These are phyloP conservation scores for Suhomyces terraborum DNA, from an alignment of 1,139 yeast genomes.

Conservation along the genomic window DNA sequence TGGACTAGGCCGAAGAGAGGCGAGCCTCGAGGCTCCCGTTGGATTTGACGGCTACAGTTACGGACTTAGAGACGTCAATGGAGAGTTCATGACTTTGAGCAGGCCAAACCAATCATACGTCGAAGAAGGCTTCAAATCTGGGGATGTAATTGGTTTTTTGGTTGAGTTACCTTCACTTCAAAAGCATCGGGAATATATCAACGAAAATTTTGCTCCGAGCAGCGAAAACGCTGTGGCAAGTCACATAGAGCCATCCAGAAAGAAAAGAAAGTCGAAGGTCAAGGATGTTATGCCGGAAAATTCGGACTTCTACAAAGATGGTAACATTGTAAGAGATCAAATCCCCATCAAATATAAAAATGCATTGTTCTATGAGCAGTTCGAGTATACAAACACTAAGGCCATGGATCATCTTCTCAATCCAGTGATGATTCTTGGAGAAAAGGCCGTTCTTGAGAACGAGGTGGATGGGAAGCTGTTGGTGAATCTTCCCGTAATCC, in stretches of 20 bases:
- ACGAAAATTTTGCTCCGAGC: conserved; percentile 22
- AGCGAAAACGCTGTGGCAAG: conserved; percentile 13
- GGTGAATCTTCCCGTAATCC: conserved; percentile 44
- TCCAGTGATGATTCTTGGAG: conserved; percentile 73
- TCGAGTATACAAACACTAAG: conserved; percentile 77
- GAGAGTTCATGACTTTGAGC: conserved; percentile 76
- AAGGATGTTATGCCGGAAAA: conserved; percentile 22
- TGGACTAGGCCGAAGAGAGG: conserved; percentile 84
- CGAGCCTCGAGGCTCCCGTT: conserved; percentile 90
- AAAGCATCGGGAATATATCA: conserved; percentile 39
- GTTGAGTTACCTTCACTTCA: conserved; percentile 64
- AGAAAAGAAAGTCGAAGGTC: conserved; percentile 21
- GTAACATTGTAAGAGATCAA: conserved; percentile 69
- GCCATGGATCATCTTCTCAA: conserved; percentile 74
- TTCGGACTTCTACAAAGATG: conserved; percentile 25
- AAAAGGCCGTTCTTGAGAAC: conserved; percentile 49
- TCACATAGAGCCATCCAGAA: conserved; percentile 18
- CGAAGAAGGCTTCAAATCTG: conserved; percentile 56
- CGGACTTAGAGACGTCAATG: conserved; percentile 81
- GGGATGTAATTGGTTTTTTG: conserved; percentile 82
- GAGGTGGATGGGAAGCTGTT: conserved; percentile 21
- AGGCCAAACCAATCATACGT: conserved; percentile 55
- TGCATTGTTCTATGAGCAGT: conserved; percentile 79
- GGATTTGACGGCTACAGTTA: conserved; percentile 96
- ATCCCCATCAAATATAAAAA: conserved; percentile 84